Evolutionary conservation across 129 eudicot species (phyloP), one percentile per base, ranked within the genome.

Genomic region (Oenanthe sinensis): DNA sequence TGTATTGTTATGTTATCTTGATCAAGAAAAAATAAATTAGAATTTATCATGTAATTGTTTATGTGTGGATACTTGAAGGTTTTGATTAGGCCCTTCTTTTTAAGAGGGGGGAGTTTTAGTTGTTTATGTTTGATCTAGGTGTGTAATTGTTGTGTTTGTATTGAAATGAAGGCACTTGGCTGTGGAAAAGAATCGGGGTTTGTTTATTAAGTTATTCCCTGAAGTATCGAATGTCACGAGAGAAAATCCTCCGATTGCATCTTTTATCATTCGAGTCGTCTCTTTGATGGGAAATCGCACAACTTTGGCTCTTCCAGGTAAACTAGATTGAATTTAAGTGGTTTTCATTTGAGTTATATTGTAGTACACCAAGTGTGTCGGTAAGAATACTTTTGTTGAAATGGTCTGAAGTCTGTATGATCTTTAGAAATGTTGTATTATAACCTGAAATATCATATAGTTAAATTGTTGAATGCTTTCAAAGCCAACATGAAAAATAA

Each of bases 271-370:
- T 77, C 83, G 88, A 79, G 90, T 90, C 75, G 82, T 96, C 14
- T 90, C 93, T 43, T 83, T 89, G 0, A 78, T 83, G 10, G 97
- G 97, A 77, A 92, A 89, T 74, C 97, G 99, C 39, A 95, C 85
- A 79, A 79, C 92, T 58, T 85, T 96, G 83, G 86, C 85, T 81
- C 99, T 92, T 82, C 99, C 99, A 81, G 99, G 99, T 95, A 78
- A 83, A 60, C 16, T 60, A n/a, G 6, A 60, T 60, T 48, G 19
- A 48, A 48, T 12, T 13, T 9, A n/a, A 24, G 68, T n/a, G 33
- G 36, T 24, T 60, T 58, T 24, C 33, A 10, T 9, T n/a, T 60
- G 68, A 60, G 5, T 60, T 60, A 8, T 60, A 9, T 3, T 14
- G 11, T 48, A 6, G 33, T 60, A 60, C 28, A 60, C 28, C 2